phyloP scores from a whole-genome alignment of 2,329 filamentous ascomycete genomes.

The Didymella pinodella region DNA sequence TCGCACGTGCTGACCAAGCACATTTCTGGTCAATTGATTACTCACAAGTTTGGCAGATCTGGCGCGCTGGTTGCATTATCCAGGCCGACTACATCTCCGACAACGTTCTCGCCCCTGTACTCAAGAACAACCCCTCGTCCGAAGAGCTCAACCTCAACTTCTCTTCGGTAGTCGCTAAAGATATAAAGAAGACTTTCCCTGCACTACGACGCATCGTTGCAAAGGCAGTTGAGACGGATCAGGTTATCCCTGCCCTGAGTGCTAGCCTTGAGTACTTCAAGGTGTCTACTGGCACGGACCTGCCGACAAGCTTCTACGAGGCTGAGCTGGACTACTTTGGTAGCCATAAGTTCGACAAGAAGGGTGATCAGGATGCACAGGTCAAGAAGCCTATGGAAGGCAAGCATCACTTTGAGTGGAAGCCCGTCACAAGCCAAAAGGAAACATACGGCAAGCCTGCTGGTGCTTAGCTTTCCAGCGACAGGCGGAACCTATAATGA shows the following conservation, averaged over 20 bases:
- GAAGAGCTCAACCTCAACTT: constrained; percentile 58
- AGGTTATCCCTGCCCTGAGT: constrained; percentile 67
- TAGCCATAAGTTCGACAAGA: constrained; percentile 69
- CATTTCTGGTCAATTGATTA: constrained; percentile 68
- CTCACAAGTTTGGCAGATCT: constrained; percentile 64
- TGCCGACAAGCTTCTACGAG: constrained; percentile 75
- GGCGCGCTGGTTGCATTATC: constrained; percentile 76
- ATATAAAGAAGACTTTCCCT: constrained; percentile 61
- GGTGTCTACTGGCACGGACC: constrained; percentile 64
- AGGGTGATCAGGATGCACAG: constrained; percentile 60
- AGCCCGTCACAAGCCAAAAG: constrained; percentile 48
- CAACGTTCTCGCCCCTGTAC: constrained; percentile 63
- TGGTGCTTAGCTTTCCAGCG: background rate
- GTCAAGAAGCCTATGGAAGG: constrained; percentile 60
- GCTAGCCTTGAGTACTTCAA: constrained; percentile 73
- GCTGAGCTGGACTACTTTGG: constrained; percentile 77
- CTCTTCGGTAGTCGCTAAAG: constrained; percentile 57
- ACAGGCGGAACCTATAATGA: background rate
- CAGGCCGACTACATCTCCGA: constrained; percentile 68
- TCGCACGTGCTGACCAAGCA: constrained; percentile 64
- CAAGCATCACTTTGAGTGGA: constrained; percentile 71
- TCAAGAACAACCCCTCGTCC: constrained; percentile 40
- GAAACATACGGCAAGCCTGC: constrained; percentile 29
- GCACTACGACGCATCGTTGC: constrained; percentile 65
- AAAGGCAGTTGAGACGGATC: constrained; percentile 64